Evolutionary conservation across 768 basidiomycete genomes (phyloP), one percentile per base, ranked within the genome.

Genomic region (Suillus variegatus): DNA sequence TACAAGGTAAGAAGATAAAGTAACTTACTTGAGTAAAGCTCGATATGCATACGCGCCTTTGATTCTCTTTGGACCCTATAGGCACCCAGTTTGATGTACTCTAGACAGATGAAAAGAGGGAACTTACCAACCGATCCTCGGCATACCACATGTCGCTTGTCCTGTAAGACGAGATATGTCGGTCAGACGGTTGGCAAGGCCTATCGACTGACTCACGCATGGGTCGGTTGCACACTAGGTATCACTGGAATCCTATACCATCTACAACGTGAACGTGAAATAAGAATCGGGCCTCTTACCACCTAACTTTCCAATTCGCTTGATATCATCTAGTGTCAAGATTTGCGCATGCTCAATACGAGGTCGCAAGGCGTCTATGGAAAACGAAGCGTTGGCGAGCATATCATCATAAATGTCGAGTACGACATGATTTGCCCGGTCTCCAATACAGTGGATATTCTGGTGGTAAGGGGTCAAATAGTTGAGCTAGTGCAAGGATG

Each of bases 301-400:
- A 70, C 93, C 94, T 13, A 97, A 82, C 60, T 76, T 81, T 40
- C 88, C 91, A 25, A 88, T 82, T 10, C 94, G 82, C 63, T 83
- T 74, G 18, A 99, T 70, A 75, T 98, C 97, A 1, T 83, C 79
- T 7, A 73, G 76, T 4, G 86, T 84, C 79, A 99, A 81, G 56
- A 97, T 94, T 75, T 99, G 97, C 0, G 95, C 91, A 76, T 99
- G 97, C 73, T 99, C 97, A 10, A 97, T 88, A 49, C 97, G 83
- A 1, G 94, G 90, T 13, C 95, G 82, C 68, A 49, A 77, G 68
- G 41, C 73, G 70, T 61, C 69, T 10, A 64, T 70, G 18, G 56
- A 74, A 72, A 63, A 62, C 13, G 71, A 61, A n/a, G 66, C 57
- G 32, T 66, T 64, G 3, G 72, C 65, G 12, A 93, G 69, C 3